Base-by-base conservation (phyloP, 805 yeast genomes). In the Yarrowia yakushimensis region DNA sequence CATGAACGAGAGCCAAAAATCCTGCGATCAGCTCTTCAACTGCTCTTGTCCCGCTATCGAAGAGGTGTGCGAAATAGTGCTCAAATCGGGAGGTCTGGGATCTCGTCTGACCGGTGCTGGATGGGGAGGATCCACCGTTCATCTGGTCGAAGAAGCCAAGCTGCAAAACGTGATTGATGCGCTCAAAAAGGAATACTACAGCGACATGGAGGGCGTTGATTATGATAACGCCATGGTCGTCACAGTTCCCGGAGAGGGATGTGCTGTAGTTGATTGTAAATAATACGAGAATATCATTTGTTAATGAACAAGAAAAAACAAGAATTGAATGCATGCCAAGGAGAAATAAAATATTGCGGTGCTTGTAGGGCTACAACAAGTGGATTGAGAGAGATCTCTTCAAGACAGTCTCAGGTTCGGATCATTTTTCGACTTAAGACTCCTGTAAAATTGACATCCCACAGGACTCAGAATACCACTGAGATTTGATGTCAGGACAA, bases 71-170 rank as follows among this genome's bases (percentile, higher is more conserved):
- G 62, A 69, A 9, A 79, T 86, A 59, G 90, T 88, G 3, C 70
- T 75, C 41, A 69, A 66, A 1, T 77, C 80, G 64, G 91, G 90
- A 3, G 77, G 88, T 0, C 77, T 73, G 64, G 91, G 91, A 17
- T 82, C 88, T 1, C 77, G 92, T 62, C 79, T 85, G n/a, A 86
- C 91, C 10, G 92, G 91, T 27, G 91, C 92, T 18, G 92, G 92
- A 4, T 86, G 85, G 80, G 91, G 91, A 33, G 91, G 91, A 6
- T 82, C 85, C 30, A 78, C 87, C 0, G 87, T 86, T n/a, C 88
- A 85, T 69, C 72, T 86, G 63, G 82, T 86, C 11, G 74, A 80
- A 3, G 73, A 75, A 4, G 77, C 77, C 64, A 78, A 76, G 64
- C 73, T 80, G 11, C 70, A 69, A 0, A 60, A 61, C 2, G 75